phyloP scores from a whole-genome alignment of 164 flowering plant genomes.

The Tetracentron sinense region DNA sequence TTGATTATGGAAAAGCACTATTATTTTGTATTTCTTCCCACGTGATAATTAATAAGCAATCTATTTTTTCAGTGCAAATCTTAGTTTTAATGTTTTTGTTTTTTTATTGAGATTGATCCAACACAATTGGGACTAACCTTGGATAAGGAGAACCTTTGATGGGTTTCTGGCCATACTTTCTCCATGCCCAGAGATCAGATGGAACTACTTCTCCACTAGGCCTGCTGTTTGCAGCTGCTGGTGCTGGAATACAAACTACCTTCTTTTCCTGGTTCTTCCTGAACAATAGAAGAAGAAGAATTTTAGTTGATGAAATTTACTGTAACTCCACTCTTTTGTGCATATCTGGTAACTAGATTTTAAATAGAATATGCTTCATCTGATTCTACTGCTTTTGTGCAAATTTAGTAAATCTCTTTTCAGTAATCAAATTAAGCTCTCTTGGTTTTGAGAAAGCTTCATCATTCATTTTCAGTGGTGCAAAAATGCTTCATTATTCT shows the following conservation, averaged over 20 bases:
- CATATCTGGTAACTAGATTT: too few relatives aligned
- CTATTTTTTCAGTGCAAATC: too few relatives aligned
- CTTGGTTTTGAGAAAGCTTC: background rate
- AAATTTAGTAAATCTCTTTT: background rate
- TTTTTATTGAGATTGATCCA: too few relatives aligned
- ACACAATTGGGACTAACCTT: slow-evolving; percentile 56
- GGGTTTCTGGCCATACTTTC: slow-evolving; percentile 97
- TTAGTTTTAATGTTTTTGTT: too few relatives aligned
- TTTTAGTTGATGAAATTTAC: too few relatives aligned
- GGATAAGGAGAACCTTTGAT: slow-evolving; percentile 99
- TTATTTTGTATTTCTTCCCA: too few relatives aligned
- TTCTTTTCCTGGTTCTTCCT: slow-evolving; percentile 89
- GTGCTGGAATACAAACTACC: slow-evolving; percentile 93
- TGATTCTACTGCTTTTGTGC: background rate
- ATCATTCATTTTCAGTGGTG: background rate
- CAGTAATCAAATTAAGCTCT: background rate
- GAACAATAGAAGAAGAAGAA: slow-evolving; percentile 9
- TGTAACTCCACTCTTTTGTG: too few relatives aligned
- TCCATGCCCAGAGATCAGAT: slow-evolving; percentile 97
- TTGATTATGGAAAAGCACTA: too few relatives aligned
- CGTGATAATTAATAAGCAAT: too few relatives aligned
- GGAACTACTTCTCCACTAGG: slow-evolving; percentile 86
- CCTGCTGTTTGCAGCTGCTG: slow-evolving; percentile 75
- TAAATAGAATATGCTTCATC: too few relatives aligned
- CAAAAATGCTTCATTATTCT: too few relatives aligned